Conservation (phyloP, 192 early-diverging fungal species). For the Kappamyces sp. region DNA sequence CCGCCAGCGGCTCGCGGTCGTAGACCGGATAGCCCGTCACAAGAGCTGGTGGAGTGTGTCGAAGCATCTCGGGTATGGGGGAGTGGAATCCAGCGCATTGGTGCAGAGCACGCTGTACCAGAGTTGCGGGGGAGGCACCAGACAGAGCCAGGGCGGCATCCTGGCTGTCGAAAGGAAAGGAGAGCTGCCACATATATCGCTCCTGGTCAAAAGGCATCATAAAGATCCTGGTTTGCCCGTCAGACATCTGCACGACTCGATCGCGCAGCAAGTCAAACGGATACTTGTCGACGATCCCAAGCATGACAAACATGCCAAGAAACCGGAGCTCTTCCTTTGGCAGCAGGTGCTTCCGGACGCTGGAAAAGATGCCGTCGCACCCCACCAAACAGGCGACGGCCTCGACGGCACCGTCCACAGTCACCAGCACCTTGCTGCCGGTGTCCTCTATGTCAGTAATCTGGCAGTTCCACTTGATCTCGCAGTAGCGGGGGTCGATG, state of each 20-base stretch:
- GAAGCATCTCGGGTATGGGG: constrained; percentile 7
- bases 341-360: not conserved
- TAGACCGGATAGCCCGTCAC: constrained; percentile 24
- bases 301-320: constrained; percentile 19
- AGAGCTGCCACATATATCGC: constrained; percentile 24
- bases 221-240: constrained; percentile 17
- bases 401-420: too few species aligned
- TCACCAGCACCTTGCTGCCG: not conserved
- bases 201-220: constrained; percentile 20
- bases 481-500: constrained; percentile 3
- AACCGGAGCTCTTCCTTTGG: not conserved
- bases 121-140: too few species aligned
- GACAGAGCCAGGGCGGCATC: constrained; percentile 5
- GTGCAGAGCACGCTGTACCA: not conserved
- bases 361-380: constrained; percentile 20
- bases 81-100: constrained; percentile 7
- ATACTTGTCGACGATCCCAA: constrained; percentile 14
- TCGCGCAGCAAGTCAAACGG: constrained; percentile 8
- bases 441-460: not conserved
- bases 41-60: not conserved
- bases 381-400: not conserved
- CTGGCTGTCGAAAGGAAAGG: constrained; percentile 5
- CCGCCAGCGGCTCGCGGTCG: constrained; percentile 14
- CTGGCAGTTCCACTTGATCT: not conserved
- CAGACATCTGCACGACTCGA: constrained; percentile 22